phyloP scores from a whole-genome alignment of 2,329 filamentous ascomycete genomes.

The Fusarium avenaceum region DNA sequence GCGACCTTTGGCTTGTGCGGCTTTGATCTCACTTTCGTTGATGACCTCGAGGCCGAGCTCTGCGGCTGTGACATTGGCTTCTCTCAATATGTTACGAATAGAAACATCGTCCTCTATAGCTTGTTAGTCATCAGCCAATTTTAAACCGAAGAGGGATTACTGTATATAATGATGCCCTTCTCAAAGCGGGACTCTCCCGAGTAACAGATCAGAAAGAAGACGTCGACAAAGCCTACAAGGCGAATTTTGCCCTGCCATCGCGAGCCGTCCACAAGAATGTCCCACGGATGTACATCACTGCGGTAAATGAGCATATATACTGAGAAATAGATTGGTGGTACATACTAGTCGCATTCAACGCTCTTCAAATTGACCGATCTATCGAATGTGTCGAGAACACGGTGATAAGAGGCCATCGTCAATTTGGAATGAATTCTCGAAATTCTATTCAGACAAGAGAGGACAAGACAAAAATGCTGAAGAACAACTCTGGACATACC shows the following conservation, averaged over 20 bases:
- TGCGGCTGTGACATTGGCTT: neutral
- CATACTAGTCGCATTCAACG: constrained; percentile 14
- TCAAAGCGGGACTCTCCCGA: constrained; percentile 19
- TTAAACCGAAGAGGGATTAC: accelerated
- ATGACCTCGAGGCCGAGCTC: neutral
- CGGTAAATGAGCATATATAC: no score
- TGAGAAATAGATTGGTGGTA: no score
- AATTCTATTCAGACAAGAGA: neutral
- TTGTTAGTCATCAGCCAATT: accelerated
- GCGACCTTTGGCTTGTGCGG: neutral
- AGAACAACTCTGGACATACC: no score
- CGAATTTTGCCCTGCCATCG: constrained; percentile 18
- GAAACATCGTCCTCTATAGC: neutral
- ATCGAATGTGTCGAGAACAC: constrained; percentile 8
- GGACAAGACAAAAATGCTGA: neutral
- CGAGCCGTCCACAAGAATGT: constrained; percentile 2
- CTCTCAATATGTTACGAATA: neutral
- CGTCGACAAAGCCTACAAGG: constrained; percentile 10
- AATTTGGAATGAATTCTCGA: neutral
- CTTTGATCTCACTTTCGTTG: constrained; percentile 1
- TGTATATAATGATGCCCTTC: constrained; percentile 11
- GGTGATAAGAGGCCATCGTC: constrained; percentile 14
- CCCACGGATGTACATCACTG: constrained; percentile 14
- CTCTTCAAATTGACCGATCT: constrained; percentile 6
- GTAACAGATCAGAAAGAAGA: constrained; percentile 15